phyloP scores from a whole-genome alignment of 352 stramenopile species.

The Blastocystis hominis region DNA sequence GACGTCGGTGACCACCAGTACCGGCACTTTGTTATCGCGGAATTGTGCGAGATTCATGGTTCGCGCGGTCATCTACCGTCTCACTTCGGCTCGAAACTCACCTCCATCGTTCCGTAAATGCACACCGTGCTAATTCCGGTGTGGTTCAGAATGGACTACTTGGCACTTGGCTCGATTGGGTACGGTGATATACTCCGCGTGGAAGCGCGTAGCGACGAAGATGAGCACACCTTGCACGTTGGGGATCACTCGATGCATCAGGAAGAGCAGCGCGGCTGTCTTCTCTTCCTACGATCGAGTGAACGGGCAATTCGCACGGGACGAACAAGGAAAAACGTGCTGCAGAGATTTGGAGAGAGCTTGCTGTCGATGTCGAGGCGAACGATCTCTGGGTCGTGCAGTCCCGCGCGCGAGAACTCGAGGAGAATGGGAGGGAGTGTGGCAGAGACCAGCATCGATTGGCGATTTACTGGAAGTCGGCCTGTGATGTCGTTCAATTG shows the following conservation, averaged over 20 bases:
- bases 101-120: constrained; percentile 85
- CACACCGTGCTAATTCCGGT: constrained; percentile 70
- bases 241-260: constrained; percentile 84
- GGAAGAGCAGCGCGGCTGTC: constrained; percentile 81
- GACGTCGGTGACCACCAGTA: constrained; percentile 85
- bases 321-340: constrained; percentile 89
- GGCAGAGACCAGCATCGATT: constrained; percentile 85
- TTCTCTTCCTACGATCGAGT: constrained; percentile 59
- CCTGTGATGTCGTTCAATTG: constrained; percentile 73
- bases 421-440: constrained; percentile 91
- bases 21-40: constrained; percentile 74
- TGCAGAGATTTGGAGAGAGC: constrained; percentile 89
- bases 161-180: constrained; percentile 71
- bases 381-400: constrained; percentile 89
- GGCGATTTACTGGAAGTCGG: constrained; percentile 61
- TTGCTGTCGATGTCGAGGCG: constrained; percentile 92
- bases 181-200: constrained; percentile 91
- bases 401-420: constrained; percentile 92
- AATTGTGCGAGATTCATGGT: constrained; percentile 75
- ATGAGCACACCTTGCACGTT: constrained; percentile 85
- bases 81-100: neutral
- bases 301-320: neutral
- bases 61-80: constrained; percentile 60
- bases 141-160: constrained; percentile 24
- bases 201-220: constrained; percentile 91